Percentiles rank a stretch among this genome's conserved stretches.
These are phyloP conservation scores for Aspergillus avenaceus DNA, from an alignment of 495 filamentous ascomycete genomes.

Conservation along the genomic window DNA sequence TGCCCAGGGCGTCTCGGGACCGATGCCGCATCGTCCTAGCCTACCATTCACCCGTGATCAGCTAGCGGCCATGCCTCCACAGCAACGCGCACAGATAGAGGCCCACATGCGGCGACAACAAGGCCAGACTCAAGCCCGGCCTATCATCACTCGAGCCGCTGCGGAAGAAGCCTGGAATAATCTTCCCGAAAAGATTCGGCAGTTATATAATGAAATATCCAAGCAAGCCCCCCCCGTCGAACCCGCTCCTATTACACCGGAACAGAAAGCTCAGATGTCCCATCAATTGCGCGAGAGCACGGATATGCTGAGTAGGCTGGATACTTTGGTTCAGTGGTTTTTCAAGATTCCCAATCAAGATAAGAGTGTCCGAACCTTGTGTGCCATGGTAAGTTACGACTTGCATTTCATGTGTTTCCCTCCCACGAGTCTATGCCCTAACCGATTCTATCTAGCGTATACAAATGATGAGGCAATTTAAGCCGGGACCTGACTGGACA, in stretches of 20 bases:
- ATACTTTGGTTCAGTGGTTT: slow-evolving; percentile 38
- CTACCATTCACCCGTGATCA: slow-evolving; percentile 44
- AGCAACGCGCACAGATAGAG: slow-evolving; percentile 45
- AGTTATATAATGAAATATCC: slow-evolving; percentile 36
- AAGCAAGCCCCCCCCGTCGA: slow-evolving; percentile 27
- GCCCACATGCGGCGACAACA: slow-evolving; percentile 33
- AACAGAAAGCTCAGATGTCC: slow-evolving; percentile 45
- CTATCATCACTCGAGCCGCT: slow-evolving; percentile 22
- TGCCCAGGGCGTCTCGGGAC: slow-evolving; percentile 25
- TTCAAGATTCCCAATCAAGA: slow-evolving; percentile 37
- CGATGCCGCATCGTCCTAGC: slow-evolving; percentile 31
- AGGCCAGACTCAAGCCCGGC: slow-evolving; percentile 18
- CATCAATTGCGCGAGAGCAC: slow-evolving; percentile 40
- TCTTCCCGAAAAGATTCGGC: slow-evolving; percentile 32
- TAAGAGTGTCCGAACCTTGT: slow-evolving; percentile 36
- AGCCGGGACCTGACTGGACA: slow-evolving; percentile 43
- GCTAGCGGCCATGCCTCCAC: slow-evolving; percentile 45
- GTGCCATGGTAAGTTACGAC: slow-evolving; percentile 35
- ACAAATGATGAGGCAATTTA: slow-evolving; percentile 57
- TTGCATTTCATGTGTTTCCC: no score
- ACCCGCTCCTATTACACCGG: slow-evolving; percentile 31
- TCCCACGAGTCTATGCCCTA: no score
- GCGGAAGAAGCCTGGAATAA: slow-evolving; percentile 40
- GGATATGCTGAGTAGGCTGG: slow-evolving; percentile 38
- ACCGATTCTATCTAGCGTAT: slow-evolving; percentile 45